A percentile compares a stretch with the other conserved stretches of the same genome.
phyloP scores from a whole-genome alignment of 306 rosid species.

The Arachis stenosperma region DNA sequence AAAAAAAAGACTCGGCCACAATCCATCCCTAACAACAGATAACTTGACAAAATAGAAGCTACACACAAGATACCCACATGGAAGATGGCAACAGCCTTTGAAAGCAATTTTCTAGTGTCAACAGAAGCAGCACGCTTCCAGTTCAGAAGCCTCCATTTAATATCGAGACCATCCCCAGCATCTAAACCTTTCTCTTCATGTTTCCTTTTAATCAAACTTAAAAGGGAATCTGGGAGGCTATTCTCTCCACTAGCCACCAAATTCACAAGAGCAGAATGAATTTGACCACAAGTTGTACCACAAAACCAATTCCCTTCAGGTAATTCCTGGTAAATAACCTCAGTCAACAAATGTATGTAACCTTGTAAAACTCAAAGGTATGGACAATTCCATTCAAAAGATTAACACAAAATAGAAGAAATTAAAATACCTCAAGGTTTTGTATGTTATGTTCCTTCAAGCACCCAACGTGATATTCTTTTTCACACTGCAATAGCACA shows the following conservation, averaged over 20 bases:
- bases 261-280: slow-evolving; percentile 60
- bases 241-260: slow-evolving; percentile 61
- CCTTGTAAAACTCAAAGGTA: neutral
- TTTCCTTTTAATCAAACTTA: slow-evolving; percentile 62
- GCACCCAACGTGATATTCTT: slow-evolving; percentile 93
- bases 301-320: slow-evolving; percentile 97
- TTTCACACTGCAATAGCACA: slow-evolving; percentile 74
- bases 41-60: neutral
- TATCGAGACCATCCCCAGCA: slow-evolving; percentile 45
- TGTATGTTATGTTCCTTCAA: slow-evolving; percentile 80
- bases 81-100: slow-evolving; percentile 80
- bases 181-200: slow-evolving; percentile 53
- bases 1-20: neutral
- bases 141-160: slow-evolving; percentile 89
- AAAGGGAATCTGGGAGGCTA: slow-evolving; percentile 62
- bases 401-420: neutral
- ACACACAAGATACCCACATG: slow-evolving; percentile 61
- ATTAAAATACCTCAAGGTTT: slow-evolving; percentile 61
- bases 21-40: neutral
- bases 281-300: slow-evolving; percentile 53
- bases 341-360: slow-evolving; percentile 20
- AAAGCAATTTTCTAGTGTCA: slow-evolving; percentile 64
- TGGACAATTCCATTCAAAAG: slow-evolving; percentile 3
- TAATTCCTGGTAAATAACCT: slow-evolving; percentile 64
- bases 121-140: slow-evolving; percentile 64